Evolutionary conservation across 2,329 filamentous ascomycete genomes (phyloP), one percentile per base, ranked within the genome.

Genomic region (Nectriaceae sp.): DNA sequence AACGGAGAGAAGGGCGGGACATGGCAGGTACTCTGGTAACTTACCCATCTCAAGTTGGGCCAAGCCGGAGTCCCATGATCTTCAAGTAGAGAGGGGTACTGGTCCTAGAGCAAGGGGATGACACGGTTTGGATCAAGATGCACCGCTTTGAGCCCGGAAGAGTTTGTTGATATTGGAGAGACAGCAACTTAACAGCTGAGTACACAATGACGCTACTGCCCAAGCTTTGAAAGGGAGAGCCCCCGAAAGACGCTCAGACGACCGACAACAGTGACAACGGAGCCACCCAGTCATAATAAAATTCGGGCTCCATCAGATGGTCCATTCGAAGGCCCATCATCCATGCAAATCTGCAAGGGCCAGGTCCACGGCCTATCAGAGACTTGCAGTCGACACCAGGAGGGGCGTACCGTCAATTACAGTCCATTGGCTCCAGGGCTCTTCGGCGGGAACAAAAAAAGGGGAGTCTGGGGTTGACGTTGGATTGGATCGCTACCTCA

Each of bases 21-120:
- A n/a, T n/a, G n/a, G n/a, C n/a, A n/a, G n/a, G n/a, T n/a, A 13
- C 24, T 41, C 52, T 38, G 29, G 39, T n/a, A 51, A 68, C 65
- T 68, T 55, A 68, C 65, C 65, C 65, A 68, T 68, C 62, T 68
- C 57, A 64, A 60, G 59, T 64, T 51, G 55, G 57, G 49, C 57
- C 60, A 51, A 53, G 38, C 47, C 49, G 53, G 53, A 65, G 54
- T 62, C 65, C 61, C 66, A 68, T 68, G 62, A 57, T 67, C 64
- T 55, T 54, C 21, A 13, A 43, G 37, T 42, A 49, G 47, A 52
- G 57, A 54, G 50, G 47, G 53, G 59, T 57, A 21, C 33, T 39
- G 24, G 35, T 42, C 22, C 39, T 18, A 42, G 31, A 50, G 33
- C 21, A 50, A 35, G 44, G 33, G 31, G 45, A 37, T 38, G 37